Conservation (phyloP, 2,329 filamentous ascomycete species). For the Hymenoscyphus repandus region DNA sequence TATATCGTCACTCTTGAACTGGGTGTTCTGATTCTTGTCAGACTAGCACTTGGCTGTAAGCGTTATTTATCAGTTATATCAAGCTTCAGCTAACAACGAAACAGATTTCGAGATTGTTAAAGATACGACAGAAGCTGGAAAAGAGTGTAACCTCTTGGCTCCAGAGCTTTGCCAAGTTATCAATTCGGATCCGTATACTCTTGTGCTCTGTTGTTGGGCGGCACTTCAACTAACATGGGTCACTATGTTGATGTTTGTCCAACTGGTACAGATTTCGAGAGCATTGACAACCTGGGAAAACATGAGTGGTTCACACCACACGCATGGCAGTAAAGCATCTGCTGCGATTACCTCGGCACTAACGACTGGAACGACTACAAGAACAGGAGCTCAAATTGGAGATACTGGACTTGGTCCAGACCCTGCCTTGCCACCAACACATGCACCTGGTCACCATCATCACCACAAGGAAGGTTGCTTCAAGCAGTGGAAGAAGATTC, state of each 20-base stretch:
- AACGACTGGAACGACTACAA: slow-evolving; percentile 60
- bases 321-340: slow-evolving; percentile 44
- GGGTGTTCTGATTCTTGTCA: slow-evolving; percentile 68
- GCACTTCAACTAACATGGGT: slow-evolving; percentile 89
- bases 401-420: slow-evolving; percentile 60
- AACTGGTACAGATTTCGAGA: slow-evolving; percentile 84
- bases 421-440: slow-evolving; percentile 41
- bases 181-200: slow-evolving; percentile 77
- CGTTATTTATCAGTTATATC: slow-evolving; percentile 3
- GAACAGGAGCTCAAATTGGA: slow-evolving; percentile 66
- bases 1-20: slow-evolving; percentile 76
- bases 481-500: slow-evolving; percentile 73
- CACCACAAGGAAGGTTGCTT: slow-evolving; percentile 61
- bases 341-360: slow-evolving; percentile 68
- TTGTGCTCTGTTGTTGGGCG: slow-evolving; percentile 74
- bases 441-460: slow-evolving; percentile 42
- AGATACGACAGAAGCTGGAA: slow-evolving; percentile 38
- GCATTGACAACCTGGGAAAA: slow-evolving; percentile 96
- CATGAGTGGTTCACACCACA: slow-evolving; percentile 74
- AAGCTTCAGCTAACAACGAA: slow-evolving; percentile 24
- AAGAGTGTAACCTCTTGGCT: slow-evolving; percentile 70
- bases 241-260: slow-evolving; percentile 92
- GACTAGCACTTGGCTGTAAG: slow-evolving; percentile 68
- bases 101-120: slow-evolving; percentile 60
- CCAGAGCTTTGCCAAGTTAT: slow-evolving; percentile 68